Base-by-base conservation (phyloP, 345 rosid species). In the Acer saccharum region DNA sequence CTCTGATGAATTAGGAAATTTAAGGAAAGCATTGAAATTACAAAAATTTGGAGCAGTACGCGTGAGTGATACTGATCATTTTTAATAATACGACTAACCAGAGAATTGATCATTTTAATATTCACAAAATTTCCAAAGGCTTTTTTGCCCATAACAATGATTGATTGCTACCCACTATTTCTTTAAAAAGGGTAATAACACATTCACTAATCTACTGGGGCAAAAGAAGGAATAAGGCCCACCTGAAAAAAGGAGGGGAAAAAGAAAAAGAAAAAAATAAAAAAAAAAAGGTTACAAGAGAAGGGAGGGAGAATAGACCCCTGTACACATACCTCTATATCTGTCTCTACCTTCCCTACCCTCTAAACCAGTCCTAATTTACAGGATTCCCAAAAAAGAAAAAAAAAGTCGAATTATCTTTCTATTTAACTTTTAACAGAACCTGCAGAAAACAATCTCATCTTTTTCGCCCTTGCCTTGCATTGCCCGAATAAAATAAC, bases 261-360 rank as follows among this genome's bases (percentile, higher is more conserved):
- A 74, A 72, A 46, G 68, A 73, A 63, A 23, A 23, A 23, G 25
- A 23, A 23, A 23, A 23, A 50, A 1, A 7, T 8, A 39, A 3
- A 39, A 7, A 41, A 41, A 7, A 52, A 60, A 43, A 4, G 48
- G 52, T 43, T 70, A 78, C 64, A 82, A 79, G 81, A 80, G 66
- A 80, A 67, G 81, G 84, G 64, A 81, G 81, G 84, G 65, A 80
- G 77, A 69, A 32, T 74, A 81, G 83, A 87, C 63, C 77, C 83
- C 92, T 92, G 91, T 90, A 90, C 94, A 92, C 61, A 76, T 80
- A 83, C 84, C 90, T 87, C 90, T 90, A 84, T 87, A 82, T 83
- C 80, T 66, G 79, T 85, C 90, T 86, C 86, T 76, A 80, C 76
- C 84, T 77, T 86, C 86, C 87, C 86, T 66, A 54, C 71, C 72